Percentiles rank a stretch among this genome's conserved stretches.
Evolutionary conservation across 2,329 filamentous ascomycete species (phyloP).

Genomic region (Colletotrichum sp.): DNA sequence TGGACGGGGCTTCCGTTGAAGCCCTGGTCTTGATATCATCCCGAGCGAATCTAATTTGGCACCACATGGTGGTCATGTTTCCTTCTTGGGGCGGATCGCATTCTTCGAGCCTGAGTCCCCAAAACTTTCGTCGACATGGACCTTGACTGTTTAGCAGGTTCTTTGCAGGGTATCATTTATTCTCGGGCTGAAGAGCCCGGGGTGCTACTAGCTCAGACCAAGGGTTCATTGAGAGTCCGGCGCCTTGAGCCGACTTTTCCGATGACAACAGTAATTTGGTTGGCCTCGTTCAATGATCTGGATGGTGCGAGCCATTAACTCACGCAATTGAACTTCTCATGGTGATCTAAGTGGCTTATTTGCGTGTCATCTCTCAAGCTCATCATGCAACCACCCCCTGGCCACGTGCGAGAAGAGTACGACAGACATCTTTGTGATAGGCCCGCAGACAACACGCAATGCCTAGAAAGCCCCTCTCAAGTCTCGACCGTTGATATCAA

Average conservation of each 20-base stretch:
- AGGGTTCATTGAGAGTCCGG: fast-evolving
- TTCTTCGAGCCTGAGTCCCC: too few relatives aligned
- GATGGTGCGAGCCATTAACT: too few relatives aligned
- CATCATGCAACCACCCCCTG: not conserved
- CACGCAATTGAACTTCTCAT: too few relatives aligned
- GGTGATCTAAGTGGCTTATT: not conserved
- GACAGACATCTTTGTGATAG: not conserved
- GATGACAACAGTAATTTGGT: not conserved
- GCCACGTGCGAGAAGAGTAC: not conserved
- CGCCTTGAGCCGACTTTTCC: fast-evolving
- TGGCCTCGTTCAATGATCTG: too few relatives aligned
- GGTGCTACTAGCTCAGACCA: not conserved
- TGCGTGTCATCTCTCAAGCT: not conserved
- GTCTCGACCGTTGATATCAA: not conserved
- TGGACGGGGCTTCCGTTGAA: too few relatives aligned
- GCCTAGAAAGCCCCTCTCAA: not conserved
- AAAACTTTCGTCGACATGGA: not conserved
- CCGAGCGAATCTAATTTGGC: too few relatives aligned
- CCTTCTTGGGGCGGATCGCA: too few relatives aligned
- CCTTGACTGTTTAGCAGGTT: not conserved
- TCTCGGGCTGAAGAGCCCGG: not conserved
- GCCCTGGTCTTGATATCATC: too few relatives aligned
- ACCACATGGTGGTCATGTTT: too few relatives aligned
- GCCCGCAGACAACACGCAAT: not conserved
- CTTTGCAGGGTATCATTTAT: not conserved